Evolutionary conservation across 140 eudicot genomes (phyloP).

Genomic region (Flaveria floridana): DNA sequence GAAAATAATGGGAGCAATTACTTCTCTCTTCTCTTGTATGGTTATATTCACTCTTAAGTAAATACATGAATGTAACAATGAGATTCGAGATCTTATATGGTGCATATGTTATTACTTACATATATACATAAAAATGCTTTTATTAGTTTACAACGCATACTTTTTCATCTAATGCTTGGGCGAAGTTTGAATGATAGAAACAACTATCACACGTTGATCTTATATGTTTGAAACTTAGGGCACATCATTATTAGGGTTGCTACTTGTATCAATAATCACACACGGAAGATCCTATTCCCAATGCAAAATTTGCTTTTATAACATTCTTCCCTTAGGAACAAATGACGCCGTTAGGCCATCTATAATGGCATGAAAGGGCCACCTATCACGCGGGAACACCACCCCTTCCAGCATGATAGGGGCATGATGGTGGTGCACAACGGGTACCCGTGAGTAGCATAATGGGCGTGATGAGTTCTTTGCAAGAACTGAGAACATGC

Average conservation of each 20-base stretch:
- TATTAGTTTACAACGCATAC: no score
- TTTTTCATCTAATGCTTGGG: neutral
- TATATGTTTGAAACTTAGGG: neutral
- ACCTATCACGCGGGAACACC: no score
- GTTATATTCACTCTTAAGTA: neutral
- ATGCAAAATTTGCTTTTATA: neutral
- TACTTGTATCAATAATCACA: neutral
- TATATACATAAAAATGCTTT: neutral
- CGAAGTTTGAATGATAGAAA: neutral
- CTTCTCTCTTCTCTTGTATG: no score
- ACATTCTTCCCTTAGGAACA: neutral
- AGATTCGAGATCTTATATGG: neutral
- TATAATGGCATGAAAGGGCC: no score
- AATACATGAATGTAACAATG: no score
- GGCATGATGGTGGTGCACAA: no score
- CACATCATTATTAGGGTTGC: neutral
- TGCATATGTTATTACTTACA: no score
- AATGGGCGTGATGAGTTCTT: no score
- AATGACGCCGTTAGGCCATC: neutral
- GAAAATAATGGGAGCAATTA: no score
- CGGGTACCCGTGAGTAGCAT: no score
- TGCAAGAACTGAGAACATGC: no score
- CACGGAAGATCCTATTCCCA: neutral
- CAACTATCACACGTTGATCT: neutral
- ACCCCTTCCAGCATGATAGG: no score